A percentile compares a stretch with the other conserved stretches of the same genome.
phyloP scores from a whole-genome alignment of 345 rosid species.

The Psidium friedrichsthalianum region DNA sequence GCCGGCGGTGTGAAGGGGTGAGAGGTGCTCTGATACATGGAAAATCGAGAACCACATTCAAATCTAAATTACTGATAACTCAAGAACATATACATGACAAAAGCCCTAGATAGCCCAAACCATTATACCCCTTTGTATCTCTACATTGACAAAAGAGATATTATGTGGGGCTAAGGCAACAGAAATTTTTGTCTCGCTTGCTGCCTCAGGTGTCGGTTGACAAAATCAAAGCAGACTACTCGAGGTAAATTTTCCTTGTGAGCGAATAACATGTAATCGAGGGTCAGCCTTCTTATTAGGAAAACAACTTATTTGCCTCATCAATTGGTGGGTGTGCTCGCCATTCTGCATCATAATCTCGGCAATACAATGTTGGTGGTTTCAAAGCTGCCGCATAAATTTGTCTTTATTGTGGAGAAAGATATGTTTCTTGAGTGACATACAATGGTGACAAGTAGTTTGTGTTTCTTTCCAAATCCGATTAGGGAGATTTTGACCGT shows the following conservation, averaged over 20 bases:
- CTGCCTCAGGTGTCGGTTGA: slow-evolving; percentile 22
- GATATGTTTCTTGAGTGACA: not conserved
- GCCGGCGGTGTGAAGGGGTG: too few species aligned
- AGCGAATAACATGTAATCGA: not conserved
- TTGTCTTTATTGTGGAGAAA: not conserved
- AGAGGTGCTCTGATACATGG: too few species aligned
- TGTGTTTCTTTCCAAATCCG: not conserved
- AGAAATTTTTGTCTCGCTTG: slow-evolving; percentile 45
- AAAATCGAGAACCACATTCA: too few species aligned
- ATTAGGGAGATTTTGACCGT: not conserved
- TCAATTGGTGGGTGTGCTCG: not conserved
- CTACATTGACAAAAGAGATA: slow-evolving; percentile 44
- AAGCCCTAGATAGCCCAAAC: too few species aligned
- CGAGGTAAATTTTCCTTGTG: slow-evolving; percentile 24
- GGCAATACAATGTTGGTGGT: not conserved
- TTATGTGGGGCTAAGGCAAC: slow-evolving; percentile 46
- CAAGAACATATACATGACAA: too few species aligned
- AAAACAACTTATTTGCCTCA: not conserved
- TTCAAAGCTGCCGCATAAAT: not conserved
- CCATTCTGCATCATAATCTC: not conserved
- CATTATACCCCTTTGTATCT: too few species aligned
- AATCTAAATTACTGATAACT: too few species aligned
- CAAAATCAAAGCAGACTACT: slow-evolving; percentile 14
- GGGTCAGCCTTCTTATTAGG: not conserved
- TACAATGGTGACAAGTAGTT: not conserved